Conservation (phyloP, 1,284 basidiomycete species). For the Ustilago sp. region DNA sequence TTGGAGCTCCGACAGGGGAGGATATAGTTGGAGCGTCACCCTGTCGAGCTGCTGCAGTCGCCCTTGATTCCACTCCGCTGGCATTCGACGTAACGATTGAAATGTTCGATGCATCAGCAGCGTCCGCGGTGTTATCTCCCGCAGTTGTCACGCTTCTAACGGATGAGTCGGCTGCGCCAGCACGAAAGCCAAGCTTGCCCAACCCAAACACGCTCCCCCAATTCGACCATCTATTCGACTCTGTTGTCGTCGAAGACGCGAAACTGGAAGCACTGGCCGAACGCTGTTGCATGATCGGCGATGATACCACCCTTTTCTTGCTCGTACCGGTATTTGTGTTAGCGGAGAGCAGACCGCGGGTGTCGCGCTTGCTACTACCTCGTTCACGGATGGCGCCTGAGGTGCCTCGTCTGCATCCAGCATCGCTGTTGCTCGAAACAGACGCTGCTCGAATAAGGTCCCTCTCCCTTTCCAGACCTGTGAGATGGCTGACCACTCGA, state of each 20-base stretch:
- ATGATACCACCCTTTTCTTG: constrained; percentile 41
- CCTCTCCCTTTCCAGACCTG: constrained; percentile 45
- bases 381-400: constrained; percentile 42
- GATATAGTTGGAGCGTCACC: constrained; percentile 8
- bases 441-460: constrained; percentile 48
- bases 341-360: constrained; percentile 30
- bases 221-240: constrained; percentile 39
- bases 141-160: constrained; percentile 9
- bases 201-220: constrained; percentile 48
- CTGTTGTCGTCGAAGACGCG: constrained; percentile 22
- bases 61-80: constrained; percentile 6
- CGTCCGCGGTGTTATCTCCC: background rate
- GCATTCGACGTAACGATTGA: constrained; percentile 12
- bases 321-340: background rate
- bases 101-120: constrained; percentile 2
- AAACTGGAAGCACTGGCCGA: constrained; percentile 35
- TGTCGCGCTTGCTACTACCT: constrained; percentile 29
- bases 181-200: constrained; percentile 32
- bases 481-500: constrained; percentile 46
- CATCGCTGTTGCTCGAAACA: constrained; percentile 28
- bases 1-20: constrained; percentile 19
- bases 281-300: constrained; percentile 32
- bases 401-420: constrained; percentile 24
- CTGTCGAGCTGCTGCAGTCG: background rate
- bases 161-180: constrained; percentile 15